phyloP scores from a whole-genome alignment of 768 basidiomycete genomes.

The Tricholoma matsutake region DNA sequence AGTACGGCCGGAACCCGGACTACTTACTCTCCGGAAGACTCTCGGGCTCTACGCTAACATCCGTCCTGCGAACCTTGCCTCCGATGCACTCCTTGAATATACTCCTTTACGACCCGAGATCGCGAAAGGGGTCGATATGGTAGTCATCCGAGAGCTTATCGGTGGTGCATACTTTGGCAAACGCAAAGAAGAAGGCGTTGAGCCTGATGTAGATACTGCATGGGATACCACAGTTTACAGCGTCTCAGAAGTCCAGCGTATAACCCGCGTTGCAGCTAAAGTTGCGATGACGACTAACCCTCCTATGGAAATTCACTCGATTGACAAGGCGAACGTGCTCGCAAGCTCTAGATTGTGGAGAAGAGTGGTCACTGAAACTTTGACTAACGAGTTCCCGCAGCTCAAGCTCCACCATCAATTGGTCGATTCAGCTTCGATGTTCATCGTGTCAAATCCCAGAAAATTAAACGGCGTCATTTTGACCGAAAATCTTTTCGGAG shows the following conservation, averaged over 20 bases:
- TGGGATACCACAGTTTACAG: conserved; percentile 96
- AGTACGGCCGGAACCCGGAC: conserved; percentile 90
- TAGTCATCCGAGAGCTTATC: conserved; percentile 94
- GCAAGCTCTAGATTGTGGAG: conserved; percentile 94
- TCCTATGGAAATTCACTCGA: conserved; percentile 83
- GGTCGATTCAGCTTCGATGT: conserved; percentile 95
- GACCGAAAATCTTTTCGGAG: conserved; percentile 95
- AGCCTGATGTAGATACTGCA: conserved; percentile 64
- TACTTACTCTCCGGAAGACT: conserved; percentile 84
- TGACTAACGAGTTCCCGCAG: conserved; percentile 85
- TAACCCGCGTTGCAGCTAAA: conserved; percentile 93
- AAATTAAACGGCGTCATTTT: conserved; percentile 95
- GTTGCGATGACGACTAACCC: conserved; percentile 83
- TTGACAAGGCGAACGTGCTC: conserved; percentile 99
- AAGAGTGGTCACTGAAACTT: conserved; percentile 83
- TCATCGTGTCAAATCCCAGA: conserved; percentile 84
- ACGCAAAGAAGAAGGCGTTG: conserved; percentile 80
- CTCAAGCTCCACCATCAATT: conserved; percentile 86
- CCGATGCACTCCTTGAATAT: conserved; percentile 81
- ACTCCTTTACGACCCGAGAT: conserved; percentile 87
- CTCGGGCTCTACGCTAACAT: conserved; percentile 98
- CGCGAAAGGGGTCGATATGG: conserved; percentile 83
- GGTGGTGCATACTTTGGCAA: conserved; percentile 95
- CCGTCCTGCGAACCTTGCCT: conserved; percentile 93
- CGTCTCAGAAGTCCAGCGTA: conserved; percentile 86